phyloP scores from a whole-genome alignment of 2,329 filamentous ascomycete species.

The Paecilomyces dactylethromorphus region DNA sequence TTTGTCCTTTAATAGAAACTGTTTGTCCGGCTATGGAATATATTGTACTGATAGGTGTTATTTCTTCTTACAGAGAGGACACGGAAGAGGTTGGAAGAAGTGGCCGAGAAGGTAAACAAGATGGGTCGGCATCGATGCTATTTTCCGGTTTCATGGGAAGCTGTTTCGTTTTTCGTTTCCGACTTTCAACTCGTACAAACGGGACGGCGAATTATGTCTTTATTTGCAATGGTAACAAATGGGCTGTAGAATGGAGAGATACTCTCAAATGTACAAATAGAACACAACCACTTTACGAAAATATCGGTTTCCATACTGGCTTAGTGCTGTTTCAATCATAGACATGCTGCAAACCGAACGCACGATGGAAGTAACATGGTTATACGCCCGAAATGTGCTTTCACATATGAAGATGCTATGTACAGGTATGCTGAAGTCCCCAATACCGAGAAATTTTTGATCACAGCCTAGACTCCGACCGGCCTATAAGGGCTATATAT shows the following conservation, averaged over 20 bases:
- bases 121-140: not conserved
- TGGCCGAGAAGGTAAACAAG: constrained; percentile 51
- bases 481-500: not conserved
- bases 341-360: not conserved
- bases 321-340: not conserved
- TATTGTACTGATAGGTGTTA: constrained; percentile 28
- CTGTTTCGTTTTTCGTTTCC: not conserved
- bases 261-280: not conserved
- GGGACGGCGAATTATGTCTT: not conserved
- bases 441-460: not conserved
- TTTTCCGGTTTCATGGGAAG: not conserved
- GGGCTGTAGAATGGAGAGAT: not conserved
- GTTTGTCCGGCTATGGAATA: not conserved
- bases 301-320: not conserved
- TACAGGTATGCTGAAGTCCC: not conserved
- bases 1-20: not conserved
- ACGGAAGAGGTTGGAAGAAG: constrained; percentile 68
- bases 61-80: constrained; percentile 49
- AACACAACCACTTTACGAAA: not conserved
- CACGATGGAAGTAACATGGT: not conserved
- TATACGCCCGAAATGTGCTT: not conserved
- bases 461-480: not conserved
- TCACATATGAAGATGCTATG: not conserved
- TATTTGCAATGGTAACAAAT: not conserved
- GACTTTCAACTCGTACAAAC: not conserved